Conservation (phyloP, 306 rosid species). For the Cucurbita moschata region DNA sequence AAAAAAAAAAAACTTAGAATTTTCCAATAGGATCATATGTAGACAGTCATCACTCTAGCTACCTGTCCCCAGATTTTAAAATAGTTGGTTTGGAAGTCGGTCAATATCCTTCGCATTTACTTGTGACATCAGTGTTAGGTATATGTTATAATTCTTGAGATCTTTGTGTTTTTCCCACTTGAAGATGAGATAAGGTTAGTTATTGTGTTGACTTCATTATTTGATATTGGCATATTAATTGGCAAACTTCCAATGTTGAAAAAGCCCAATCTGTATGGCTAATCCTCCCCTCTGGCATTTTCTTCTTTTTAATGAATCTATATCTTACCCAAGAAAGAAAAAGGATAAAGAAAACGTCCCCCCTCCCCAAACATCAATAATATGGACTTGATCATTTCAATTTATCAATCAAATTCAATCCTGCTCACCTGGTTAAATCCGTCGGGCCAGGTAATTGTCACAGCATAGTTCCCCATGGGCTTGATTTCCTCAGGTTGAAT, state of each 20-base stretch:
- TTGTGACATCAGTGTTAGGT: conserved; percentile 6
- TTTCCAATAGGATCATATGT: background rate
- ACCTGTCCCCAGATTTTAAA: conserved; percentile 7
- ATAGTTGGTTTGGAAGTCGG: conserved; percentile 1
- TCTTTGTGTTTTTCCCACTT: conserved; percentile 3
- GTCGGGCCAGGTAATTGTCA: conserved; percentile 83
- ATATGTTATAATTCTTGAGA: background rate
- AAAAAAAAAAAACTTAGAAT: too few relatives aligned
- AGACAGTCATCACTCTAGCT: background rate
- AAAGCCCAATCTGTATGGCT: background rate
- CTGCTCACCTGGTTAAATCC: conserved; percentile 78
- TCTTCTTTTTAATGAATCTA: background rate
- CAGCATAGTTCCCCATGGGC: conserved; percentile 95
- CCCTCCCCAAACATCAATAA: background rate
- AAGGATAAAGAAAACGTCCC: background rate
- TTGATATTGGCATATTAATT: background rate
- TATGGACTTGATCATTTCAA: background rate
- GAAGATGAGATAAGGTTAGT: conserved; percentile 8
- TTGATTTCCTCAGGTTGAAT: conserved; percentile 88
- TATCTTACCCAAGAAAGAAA: background rate
- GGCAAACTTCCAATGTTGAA: background rate
- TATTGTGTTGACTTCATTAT: background rate
- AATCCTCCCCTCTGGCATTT: background rate
- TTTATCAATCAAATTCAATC: background rate
- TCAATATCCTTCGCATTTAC: background rate